phyloP scores from a whole-genome alignment of 2,329 filamentous ascomycete species.

The Cercospora beticola region DNA sequence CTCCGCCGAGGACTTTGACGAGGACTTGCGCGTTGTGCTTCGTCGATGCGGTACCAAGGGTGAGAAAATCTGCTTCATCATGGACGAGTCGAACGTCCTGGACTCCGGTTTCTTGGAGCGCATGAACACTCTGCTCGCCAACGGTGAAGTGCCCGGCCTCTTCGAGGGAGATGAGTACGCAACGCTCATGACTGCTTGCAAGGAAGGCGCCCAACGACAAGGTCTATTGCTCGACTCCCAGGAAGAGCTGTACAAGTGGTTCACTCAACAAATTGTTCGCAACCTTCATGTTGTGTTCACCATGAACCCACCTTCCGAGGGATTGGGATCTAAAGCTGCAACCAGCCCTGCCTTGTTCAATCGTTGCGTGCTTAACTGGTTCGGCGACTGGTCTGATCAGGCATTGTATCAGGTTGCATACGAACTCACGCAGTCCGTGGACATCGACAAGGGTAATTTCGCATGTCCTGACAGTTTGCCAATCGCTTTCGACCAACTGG shows the following conservation, averaged over 20 bases:
- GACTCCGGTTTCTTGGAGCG: constrained; percentile 98
- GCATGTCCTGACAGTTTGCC: constrained; percentile 86
- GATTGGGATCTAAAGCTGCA: constrained; percentile 90
- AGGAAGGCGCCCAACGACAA: constrained; percentile 95
- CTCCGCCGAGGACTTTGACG: constrained; percentile 96
- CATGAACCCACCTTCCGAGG: constrained; percentile 98
- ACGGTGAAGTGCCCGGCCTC: constrained; percentile 97
- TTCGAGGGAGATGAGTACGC: constrained; percentile 99
- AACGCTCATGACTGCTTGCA: constrained; percentile 98
- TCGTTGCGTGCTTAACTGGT: constrained; percentile 99
- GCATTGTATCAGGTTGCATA: constrained; percentile 96
- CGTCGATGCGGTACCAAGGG: constrained; percentile 94
- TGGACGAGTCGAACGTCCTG: constrained; percentile 98
- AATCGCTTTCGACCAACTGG: constrained; percentile 83
- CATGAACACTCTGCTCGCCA: constrained; percentile 98
- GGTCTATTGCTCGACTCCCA: constrained; percentile 93
- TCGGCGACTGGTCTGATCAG: constrained; percentile 99
- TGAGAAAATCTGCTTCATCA: constrained; percentile 99
- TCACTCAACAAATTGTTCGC: constrained; percentile 98
- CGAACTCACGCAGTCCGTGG: constrained; percentile 93
- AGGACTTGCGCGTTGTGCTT: constrained; percentile 90
- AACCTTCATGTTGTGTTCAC: constrained; percentile 99
- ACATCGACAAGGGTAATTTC: constrained; percentile 86
- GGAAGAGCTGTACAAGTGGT: constrained; percentile 99
- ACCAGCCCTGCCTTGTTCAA: constrained; percentile 99